Evolutionary conservation across 2,329 filamentous ascomycete species (phyloP).

Genomic region (Coniochaeta pulveracea): DNA sequence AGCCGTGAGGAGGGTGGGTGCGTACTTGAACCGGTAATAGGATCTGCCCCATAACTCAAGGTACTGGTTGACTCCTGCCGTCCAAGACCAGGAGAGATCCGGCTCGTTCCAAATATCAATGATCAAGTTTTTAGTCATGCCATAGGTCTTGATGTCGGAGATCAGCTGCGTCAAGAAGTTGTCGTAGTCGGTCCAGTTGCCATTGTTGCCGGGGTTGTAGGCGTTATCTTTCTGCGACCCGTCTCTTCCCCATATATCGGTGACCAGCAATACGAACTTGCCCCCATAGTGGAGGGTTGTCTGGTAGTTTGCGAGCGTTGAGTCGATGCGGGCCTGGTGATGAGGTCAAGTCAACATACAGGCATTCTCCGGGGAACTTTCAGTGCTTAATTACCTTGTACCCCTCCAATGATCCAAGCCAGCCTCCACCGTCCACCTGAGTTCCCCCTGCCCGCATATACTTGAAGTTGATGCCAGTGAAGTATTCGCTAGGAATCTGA

Average conservation of each 20-base stretch:
- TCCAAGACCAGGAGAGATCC: background rate
- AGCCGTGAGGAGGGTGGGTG: background rate
- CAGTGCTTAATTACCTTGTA: too few species aligned
- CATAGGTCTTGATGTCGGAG: slow-evolving; percentile 21
- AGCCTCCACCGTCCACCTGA: background rate
- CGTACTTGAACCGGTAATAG: background rate
- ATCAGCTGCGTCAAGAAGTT: slow-evolving; percentile 26
- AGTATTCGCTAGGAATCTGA: background rate
- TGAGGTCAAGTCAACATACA: too few species aligned
- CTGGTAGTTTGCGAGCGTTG: slow-evolving; percentile 30
- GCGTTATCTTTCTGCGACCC: background rate
- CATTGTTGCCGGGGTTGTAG: slow-evolving; percentile 35
- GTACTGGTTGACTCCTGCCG: background rate
- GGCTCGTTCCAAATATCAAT: background rate
- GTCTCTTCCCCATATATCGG: slow-evolving; percentile 33
- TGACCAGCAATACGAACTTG: slow-evolving; percentile 31
- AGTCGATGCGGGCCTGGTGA: slow-evolving; percentile 25
- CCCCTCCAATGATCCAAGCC: background rate
- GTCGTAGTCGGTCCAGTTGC: slow-evolving; percentile 33
- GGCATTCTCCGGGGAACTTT: too few species aligned
- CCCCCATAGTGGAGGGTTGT: slow-evolving; percentile 28
- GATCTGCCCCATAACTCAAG: background rate
- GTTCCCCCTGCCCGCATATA: background rate
- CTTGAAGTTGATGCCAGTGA: background rate
- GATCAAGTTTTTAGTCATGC: slow-evolving; percentile 18